Percentiles rank a stretch among this genome's conserved stretches.
These are phyloP conservation scores for Suhomyces panamericanus DNA, from an alignment of 1,139 yeast species.

Conservation along the genomic window DNA sequence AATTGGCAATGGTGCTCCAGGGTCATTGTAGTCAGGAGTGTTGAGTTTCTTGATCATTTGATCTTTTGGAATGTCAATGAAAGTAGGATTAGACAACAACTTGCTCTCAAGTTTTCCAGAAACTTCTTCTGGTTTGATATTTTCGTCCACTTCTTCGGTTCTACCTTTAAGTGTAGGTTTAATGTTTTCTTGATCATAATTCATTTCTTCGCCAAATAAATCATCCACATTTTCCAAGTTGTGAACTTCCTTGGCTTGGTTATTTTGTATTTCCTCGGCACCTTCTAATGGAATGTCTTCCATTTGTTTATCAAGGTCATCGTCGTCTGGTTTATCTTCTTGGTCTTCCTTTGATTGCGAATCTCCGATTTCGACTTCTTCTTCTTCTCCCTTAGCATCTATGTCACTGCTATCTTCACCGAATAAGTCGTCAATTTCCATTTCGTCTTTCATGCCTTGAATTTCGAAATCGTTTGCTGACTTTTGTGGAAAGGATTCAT, in stretches of 20 bases:
- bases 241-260: not conserved
- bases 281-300: not conserved
- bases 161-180: not conserved
- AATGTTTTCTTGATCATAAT: not conserved
- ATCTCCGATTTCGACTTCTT: conserved; percentile 1
- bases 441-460: conserved; percentile 19
- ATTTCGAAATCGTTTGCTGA: conserved; percentile 3
- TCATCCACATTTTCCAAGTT: conserved; percentile 12
- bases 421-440: conserved; percentile 44
- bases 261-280: not conserved
- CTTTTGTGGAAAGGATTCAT: conserved; percentile 1
- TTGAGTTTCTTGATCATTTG: conserved; percentile 34
- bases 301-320: not conserved
- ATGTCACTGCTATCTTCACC: conserved; percentile 37
- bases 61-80: conserved; percentile 57
- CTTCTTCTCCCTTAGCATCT: conserved; percentile 1
- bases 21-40: conserved; percentile 66
- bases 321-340: conserved; percentile 2
- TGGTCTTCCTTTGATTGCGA: not conserved
- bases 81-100: conserved; percentile 17
- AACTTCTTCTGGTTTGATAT: not conserved
- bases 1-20: conserved; percentile 76
- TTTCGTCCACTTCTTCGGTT: not conserved
- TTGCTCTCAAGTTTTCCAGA: not conserved
- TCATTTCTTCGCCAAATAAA: conserved; percentile 8